Conservation (phyloP, 1,284 basidiomycete species). For the Apiotrichum mycotoxinovorans region DNA sequence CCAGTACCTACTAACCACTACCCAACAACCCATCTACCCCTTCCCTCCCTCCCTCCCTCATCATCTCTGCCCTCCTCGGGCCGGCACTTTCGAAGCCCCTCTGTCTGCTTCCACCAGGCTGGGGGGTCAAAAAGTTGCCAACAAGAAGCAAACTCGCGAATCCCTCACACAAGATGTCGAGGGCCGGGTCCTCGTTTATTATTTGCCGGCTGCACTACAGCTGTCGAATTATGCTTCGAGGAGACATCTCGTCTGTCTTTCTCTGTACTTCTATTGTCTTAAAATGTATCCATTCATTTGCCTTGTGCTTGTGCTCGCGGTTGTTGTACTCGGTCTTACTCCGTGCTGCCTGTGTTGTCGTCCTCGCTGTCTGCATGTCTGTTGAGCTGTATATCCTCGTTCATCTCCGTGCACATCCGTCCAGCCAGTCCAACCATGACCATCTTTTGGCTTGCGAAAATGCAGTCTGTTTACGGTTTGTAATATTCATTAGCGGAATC, state of each 20-base stretch:
- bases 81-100: conserved; percentile 51
- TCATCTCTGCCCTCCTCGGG: neutral
- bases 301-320: neutral
- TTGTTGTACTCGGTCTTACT: no score
- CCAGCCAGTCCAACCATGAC: no score
- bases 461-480: no score
- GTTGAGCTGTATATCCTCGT: no score
- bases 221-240: conserved; percentile 45
- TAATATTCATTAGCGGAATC: no score
- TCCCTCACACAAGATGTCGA: neutral
- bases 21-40: neutral
- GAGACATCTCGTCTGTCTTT: conserved; percentile 25
- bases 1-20: no score
- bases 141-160: conserved; percentile 18
- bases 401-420: no score
- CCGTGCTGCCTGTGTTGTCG: no score
- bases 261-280: neutral
- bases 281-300: neutral
- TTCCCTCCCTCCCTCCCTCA: neutral
- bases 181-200: conserved; percentile 37
- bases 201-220: conserved; percentile 24
- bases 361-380: neutral
- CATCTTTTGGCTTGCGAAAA: no score
- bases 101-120: conserved; percentile 35
- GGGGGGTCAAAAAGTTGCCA: conserved; percentile 50